These are phyloP conservation scores for Schwanniomyces vanrijiae DNA, from an alignment of 805 yeast genomes.

Conservation along the genomic window DNA sequence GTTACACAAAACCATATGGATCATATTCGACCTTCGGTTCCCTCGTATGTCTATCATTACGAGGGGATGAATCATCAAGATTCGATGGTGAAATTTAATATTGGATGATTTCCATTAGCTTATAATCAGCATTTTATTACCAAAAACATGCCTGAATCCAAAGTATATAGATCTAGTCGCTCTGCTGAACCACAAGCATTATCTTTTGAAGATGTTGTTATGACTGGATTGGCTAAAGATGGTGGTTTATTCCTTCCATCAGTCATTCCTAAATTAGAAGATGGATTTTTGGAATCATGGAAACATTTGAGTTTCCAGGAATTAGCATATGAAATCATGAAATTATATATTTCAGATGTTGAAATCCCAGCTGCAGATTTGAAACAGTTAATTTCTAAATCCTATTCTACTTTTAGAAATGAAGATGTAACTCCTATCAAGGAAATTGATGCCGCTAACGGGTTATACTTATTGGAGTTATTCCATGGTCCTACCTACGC, in stretches of 20 bases:
- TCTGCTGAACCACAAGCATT: constrained; percentile 49
- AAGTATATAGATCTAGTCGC: constrained; percentile 80
- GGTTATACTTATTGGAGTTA: constrained; percentile 78
- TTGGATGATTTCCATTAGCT: no score
- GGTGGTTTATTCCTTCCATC: constrained; percentile 96
- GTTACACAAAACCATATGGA: neutral
- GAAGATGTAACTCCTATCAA: constrained; percentile 84
- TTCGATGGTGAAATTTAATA: neutral
- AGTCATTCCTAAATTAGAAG: constrained; percentile 65
- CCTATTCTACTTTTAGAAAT: constrained; percentile 91
- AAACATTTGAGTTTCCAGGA: constrained; percentile 74
- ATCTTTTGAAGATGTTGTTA: constrained; percentile 78
- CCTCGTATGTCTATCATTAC: neutral
- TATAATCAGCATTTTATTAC: no score
- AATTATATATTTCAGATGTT: constrained; percentile 65
- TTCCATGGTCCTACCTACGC: constrained; percentile 99
- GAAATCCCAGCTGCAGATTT: constrained; percentile 79
- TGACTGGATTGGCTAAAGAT: constrained; percentile 92
- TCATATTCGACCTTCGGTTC: no score
- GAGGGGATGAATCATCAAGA: neutral
- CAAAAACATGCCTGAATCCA: constrained; percentile 33
- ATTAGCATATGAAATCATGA: constrained; percentile 82
- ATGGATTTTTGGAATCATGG: constrained; percentile 66
- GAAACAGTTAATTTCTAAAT: constrained; percentile 56
- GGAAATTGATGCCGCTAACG: constrained; percentile 55